phyloP scores from a whole-genome alignment of 495 filamentous ascomycete species.

The Lepidopterella palustris region DNA sequence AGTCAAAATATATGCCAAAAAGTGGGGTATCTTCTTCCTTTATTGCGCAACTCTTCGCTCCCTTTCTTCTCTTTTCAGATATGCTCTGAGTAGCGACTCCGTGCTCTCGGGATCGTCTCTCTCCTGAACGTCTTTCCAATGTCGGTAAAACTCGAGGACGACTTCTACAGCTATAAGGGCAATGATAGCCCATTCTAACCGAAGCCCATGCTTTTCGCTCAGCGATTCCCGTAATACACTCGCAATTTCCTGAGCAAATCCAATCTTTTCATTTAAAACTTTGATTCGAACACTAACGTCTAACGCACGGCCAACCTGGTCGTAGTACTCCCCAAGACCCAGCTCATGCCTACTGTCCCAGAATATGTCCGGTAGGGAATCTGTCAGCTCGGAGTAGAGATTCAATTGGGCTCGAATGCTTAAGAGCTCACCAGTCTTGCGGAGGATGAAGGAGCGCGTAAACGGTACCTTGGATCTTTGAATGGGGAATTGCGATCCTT shows the following conservation, averaged over 20 bases:
- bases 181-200: slow-evolving; percentile 97
- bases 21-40: background rate
- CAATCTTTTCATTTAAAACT: slow-evolving; percentile 91
- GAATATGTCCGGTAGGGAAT: slow-evolving; percentile 91
- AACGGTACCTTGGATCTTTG: slow-evolving; percentile 47
- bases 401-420: slow-evolving; percentile 88
- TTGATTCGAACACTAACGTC: slow-evolving; percentile 93
- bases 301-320: slow-evolving; percentile 80
- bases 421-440: slow-evolving; percentile 91
- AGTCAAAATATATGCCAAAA: no score
- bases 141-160: slow-evolving; percentile 55
- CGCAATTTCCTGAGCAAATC: slow-evolving; percentile 94
- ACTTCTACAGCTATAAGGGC: slow-evolving; percentile 89
- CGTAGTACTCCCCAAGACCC: slow-evolving; percentile 81
- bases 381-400: slow-evolving; percentile 93
- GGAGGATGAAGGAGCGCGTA: slow-evolving; percentile 71
- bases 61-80: slow-evolving; percentile 6
- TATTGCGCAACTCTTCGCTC: background rate
- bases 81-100: slow-evolving; percentile 21
- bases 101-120: slow-evolving; percentile 32
- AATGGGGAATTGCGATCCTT: slow-evolving; percentile 43
- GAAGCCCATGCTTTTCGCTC: slow-evolving; percentile 79
- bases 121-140: slow-evolving; percentile 54
- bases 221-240: slow-evolving; percentile 79
- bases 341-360: slow-evolving; percentile 91